These are phyloP conservation scores for Naganishia sp. DNA, from an alignment of 1,284 basidiomycete genomes.

Conservation along the genomic window DNA sequence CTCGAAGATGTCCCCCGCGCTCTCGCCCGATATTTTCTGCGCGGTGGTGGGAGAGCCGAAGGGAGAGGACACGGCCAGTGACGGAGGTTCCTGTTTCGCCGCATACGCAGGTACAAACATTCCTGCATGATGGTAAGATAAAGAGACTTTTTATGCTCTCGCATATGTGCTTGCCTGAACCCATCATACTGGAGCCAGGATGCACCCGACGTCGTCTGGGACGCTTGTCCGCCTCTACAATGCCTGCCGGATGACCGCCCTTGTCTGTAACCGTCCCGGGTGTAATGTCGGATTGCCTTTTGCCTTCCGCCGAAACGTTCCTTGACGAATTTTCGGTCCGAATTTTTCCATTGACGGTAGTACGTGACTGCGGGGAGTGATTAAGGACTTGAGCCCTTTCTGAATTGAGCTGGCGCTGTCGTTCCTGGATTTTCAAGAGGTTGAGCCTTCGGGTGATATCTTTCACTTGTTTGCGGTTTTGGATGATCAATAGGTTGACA, in stretches of 20 bases:
- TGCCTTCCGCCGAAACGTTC: not conserved
- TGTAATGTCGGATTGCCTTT: not conserved
- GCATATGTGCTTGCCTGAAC: not conserved
- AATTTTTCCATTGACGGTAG: not conserved
- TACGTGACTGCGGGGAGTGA: not conserved
- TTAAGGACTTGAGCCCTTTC: not conserved
- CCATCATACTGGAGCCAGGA: constrained; percentile 5
- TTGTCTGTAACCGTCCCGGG: not conserved
- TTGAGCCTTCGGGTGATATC: constrained; percentile 48
- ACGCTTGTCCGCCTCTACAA: constrained; percentile 5
- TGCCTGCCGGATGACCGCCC: not conserved
- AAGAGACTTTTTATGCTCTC: too few species aligned
- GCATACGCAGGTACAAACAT: constrained; percentile 1
- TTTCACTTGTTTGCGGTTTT: constrained; percentile 48
- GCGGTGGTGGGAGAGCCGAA: not conserved
- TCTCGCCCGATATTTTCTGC: not conserved
- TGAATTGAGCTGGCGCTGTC: constrained; percentile 3
- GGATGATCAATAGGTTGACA: constrained; percentile 45
- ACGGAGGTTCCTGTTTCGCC: not conserved
- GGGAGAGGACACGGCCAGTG: not conserved
- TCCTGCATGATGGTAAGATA: not conserved
- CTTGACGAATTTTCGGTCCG: not conserved
- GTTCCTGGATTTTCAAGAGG: constrained; percentile 15
- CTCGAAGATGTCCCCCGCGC: too few species aligned
- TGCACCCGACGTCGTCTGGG: constrained; percentile 5